These are phyloP conservation scores for Scheffersomyces stambukii DNA, from an alignment of 1,139 yeast species.

Conservation along the genomic window DNA sequence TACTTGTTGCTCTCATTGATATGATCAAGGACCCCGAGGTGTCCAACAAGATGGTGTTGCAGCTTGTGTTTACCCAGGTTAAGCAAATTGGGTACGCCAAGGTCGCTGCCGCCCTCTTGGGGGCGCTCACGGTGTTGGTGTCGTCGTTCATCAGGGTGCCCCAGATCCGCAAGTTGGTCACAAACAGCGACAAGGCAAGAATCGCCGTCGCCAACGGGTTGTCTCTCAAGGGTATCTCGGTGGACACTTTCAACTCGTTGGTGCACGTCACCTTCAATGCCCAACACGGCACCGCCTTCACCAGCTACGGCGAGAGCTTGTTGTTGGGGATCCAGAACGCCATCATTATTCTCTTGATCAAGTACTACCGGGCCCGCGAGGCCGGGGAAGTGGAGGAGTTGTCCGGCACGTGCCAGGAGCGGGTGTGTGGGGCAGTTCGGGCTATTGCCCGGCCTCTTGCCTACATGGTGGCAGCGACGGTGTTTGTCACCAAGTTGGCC, in stretches of 20 bases:
- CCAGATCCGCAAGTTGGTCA: constrained; percentile 36
- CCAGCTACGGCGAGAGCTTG: constrained; percentile 41
- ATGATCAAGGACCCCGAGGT: constrained; percentile 38
- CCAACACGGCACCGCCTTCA: constrained; percentile 32
- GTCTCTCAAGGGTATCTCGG: constrained; percentile 31
- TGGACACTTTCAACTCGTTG: constrained; percentile 38
- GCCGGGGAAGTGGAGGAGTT: constrained; percentile 12
- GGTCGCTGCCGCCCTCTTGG: constrained; percentile 30
- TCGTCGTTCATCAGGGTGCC: constrained; percentile 43
- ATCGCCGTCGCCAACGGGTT: constrained; percentile 36
- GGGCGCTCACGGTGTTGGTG: constrained; percentile 35
- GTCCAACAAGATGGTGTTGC: constrained; percentile 36
- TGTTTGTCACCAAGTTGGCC: constrained; percentile 30
- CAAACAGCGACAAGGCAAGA: constrained; percentile 20
- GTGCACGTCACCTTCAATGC: constrained; percentile 39
- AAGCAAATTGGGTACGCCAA: constrained; percentile 35
- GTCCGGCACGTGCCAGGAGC: constrained; percentile 13
- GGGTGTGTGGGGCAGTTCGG: constrained; percentile 15
- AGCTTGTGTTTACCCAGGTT: constrained; percentile 34
- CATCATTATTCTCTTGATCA: constrained; percentile 32
- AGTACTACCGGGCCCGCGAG: constrained; percentile 28
- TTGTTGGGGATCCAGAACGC: constrained; percentile 40
- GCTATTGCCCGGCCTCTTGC: constrained; percentile 25
- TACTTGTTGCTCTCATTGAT: constrained; percentile 24
- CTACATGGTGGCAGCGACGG: constrained; percentile 21